A percentile compares a stretch with the other conserved stretches of the same genome.
Evolutionary conservation across 164 flowering plant species (phyloP).

Genomic region (Magnolia sinica): DNA sequence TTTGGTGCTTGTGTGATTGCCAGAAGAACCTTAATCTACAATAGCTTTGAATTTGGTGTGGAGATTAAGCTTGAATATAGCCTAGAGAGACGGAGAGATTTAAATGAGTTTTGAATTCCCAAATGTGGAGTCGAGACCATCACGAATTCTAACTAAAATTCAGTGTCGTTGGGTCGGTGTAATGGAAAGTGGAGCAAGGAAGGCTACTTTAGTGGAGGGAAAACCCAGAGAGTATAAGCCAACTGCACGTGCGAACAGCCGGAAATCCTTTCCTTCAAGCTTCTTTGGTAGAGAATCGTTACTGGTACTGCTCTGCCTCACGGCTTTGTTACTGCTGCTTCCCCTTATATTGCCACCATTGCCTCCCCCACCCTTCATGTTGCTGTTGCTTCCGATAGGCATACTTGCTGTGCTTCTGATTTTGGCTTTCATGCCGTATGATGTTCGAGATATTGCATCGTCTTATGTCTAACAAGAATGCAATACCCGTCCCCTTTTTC

Average conservation of each 20-base stretch:
- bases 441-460: constrained; percentile 41
- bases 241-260: constrained; percentile 24
- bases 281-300: constrained; percentile 65
- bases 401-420: constrained; percentile 59
- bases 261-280: constrained; percentile 31
- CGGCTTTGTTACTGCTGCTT: constrained; percentile 67
- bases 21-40: not conserved
- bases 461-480: constrained; percentile 36
- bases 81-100: not conserved
- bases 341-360: constrained; percentile 81
- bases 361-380: constrained; percentile 89
- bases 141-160: constrained; percentile 15
- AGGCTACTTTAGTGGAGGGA: constrained; percentile 8
- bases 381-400: constrained; percentile 73
- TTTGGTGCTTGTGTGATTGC: not conserved
- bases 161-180: constrained; percentile 15
- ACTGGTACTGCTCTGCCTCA: constrained; percentile 50
- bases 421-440: constrained; percentile 70
- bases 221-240: constrained; percentile 21
- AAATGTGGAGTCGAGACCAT: constrained; percentile 15
- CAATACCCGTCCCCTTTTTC: not conserved
- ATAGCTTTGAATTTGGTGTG: not conserved
- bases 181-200: constrained; percentile 31
- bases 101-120: constrained; percentile 26
- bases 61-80: not conserved